Evolutionary conservation across 2,329 filamentous ascomycete genomes (phyloP), one percentile per base, ranked within the genome.

Genomic region (Xylaria polymorpha): DNA sequence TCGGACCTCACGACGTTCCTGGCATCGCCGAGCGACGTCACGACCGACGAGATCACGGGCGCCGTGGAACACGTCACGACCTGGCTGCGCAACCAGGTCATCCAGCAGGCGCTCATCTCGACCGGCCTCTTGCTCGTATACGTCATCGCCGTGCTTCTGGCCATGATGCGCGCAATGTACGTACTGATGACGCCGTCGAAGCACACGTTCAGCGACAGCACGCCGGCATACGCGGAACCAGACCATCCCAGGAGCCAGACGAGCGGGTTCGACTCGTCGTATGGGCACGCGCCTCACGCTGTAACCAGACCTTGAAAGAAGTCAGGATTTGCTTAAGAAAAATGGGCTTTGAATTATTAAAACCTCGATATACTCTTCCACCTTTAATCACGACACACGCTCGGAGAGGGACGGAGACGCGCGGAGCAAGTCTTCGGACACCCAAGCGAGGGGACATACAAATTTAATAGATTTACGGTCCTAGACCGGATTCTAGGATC

Each of bases 51-150:
- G 77, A 92, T 98, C 74, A 92, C 91, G 18, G 89, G 86, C 69
- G 92, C 94, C 25, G 88, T 98, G 50, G 79, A 87, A 66, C 87
- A 89, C 71, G 91, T 98, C 67, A 87, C 90, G 35, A 81, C 86
- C 69, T 89, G 88, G 77, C 84, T 98, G 25, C 83, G 88, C 75
- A 86, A 87, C 64, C 88, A 85, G 72, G 89, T 99, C 71, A 84
- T 89, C 58, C 88, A 90, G 69, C 93, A 98, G 80, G 90, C 92
- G 1, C 87, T 97, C 72, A 94, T 98, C 73, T 92, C 94, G 2
- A 85, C 87, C 0, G 88, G 86, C 60, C 83, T 99, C 4, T 81
- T 98, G 14, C 82, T 93, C 3, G 81, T 97, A 35, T 99, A 94
- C 85, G 76, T 97, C 62, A 80, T 96, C 70, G 86, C 97, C 67